Conservation (phyloP, 768 basidiomycete genomes). For the Tricholoma flavovirens region DNA sequence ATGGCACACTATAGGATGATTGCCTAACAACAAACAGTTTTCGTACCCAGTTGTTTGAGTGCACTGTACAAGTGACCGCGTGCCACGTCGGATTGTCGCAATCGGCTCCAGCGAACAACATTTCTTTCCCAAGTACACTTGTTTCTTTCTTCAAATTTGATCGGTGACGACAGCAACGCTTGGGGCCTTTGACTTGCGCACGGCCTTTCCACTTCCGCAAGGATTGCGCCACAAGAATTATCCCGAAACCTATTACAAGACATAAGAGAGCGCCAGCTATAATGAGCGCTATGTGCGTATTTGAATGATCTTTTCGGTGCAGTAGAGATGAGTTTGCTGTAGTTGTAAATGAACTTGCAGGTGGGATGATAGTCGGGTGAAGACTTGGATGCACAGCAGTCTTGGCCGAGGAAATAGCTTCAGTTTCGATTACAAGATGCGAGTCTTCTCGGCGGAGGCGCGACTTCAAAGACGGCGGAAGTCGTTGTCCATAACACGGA, state of each 20-base stretch:
- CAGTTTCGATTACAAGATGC: not conserved
- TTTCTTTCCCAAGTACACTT: slow-evolving; percentile 4
- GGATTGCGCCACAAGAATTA: slow-evolving; percentile 5
- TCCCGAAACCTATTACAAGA: not conserved
- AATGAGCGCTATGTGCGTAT: not conserved
- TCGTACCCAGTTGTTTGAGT: slow-evolving; percentile 1
- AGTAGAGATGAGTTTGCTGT: slow-evolving; percentile 1
- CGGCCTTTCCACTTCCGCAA: not conserved
- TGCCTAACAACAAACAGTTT: not conserved
- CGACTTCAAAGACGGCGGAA: not conserved
- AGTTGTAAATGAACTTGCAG: not conserved
- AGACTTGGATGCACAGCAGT: not conserved
- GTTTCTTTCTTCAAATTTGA: not conserved
- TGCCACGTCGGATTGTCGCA: slow-evolving; percentile 1
- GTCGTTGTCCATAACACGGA: not conserved
- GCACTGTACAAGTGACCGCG: slow-evolving; percentile 12
- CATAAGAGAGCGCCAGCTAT: not conserved
- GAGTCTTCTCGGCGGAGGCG: not conserved
- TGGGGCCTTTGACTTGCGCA: not conserved
- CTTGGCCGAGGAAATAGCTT: not conserved
- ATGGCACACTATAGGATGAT: not conserved
- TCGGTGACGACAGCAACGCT: not conserved
- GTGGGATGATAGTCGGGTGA: slow-evolving; percentile 17
- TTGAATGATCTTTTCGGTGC: not conserved
- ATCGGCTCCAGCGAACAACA: not conserved